Conservation (phyloP, 768 basidiomycete genomes). For the Sistotremastrum niveocremeum region DNA sequence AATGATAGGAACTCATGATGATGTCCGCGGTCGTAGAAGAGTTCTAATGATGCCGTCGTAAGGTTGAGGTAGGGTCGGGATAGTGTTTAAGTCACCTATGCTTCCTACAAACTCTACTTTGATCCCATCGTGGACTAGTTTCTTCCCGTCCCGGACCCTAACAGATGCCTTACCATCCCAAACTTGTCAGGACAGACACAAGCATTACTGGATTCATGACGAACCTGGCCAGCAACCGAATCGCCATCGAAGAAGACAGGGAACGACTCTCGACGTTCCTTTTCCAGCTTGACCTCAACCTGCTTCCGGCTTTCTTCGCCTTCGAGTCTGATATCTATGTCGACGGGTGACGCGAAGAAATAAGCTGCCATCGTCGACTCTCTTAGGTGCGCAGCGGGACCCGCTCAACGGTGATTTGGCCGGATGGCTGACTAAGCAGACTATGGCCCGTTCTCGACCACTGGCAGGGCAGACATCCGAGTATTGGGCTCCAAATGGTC, state of each 20-base stretch:
- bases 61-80: neutral
- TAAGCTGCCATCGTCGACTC: constrained; percentile 56
- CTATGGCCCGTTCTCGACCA: too few relatives aligned
- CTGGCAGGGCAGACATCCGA: too few relatives aligned
- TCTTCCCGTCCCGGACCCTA: constrained; percentile 90
- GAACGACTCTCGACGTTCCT: constrained; percentile 72
- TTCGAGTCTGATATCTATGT: constrained; percentile 80
- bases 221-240: constrained; percentile 75
- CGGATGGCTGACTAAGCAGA: too few relatives aligned
- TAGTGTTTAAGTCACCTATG: constrained; percentile 51
- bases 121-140: constrained; percentile 87
- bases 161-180: constrained; percentile 49
- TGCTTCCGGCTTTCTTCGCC: constrained; percentile 81
- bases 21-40: constrained; percentile 96
- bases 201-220: constrained; percentile 2
- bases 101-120: constrained; percentile 96
- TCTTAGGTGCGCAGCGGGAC: too few relatives aligned
- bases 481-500: too few relatives aligned
- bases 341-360: constrained; percentile 86
- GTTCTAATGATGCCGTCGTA: constrained; percentile 29
- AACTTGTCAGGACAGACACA: neutral
- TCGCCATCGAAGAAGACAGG: constrained; percentile 97
- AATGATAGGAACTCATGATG: constrained; percentile 96
- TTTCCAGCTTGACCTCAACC: constrained; percentile 81
- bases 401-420: too few relatives aligned